A percentile compares a stretch with the other conserved stretches of the same genome.
Evolutionary conservation across 2,329 filamentous ascomycete genomes (phyloP).

Genomic region (Tolypocladium sp.): DNA sequence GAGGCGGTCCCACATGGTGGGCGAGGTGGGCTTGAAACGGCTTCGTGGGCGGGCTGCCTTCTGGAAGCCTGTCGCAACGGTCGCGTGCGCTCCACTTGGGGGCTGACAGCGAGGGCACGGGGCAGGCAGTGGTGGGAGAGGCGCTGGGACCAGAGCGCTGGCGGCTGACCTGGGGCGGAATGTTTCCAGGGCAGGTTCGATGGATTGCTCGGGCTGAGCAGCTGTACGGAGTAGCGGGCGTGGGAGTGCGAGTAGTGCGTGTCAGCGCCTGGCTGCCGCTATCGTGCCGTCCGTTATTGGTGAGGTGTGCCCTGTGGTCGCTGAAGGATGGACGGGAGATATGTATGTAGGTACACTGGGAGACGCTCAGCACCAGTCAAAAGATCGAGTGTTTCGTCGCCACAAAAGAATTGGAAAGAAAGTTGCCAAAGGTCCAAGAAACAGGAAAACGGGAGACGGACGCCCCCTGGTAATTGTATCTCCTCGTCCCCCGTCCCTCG

Average conservation of each 20-base stretch:
- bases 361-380: not conserved
- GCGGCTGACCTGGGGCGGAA: no score
- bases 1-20: constrained; percentile 8
- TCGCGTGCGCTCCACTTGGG: not conserved
- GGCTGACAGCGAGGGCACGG: not conserved
- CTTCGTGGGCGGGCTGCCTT: not conserved
- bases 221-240: no score
- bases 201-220: no score
- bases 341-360: no score
- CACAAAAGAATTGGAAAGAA: not conserved
- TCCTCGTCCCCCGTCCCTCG: not conserved
- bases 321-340: not conserved
- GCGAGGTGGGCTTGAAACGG: not conserved
- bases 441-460: not conserved
- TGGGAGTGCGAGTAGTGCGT: no score
- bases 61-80: not conserved
- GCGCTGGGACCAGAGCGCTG: no score
- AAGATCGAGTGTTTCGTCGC: not conserved
- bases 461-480: not conserved
- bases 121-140: not conserved
- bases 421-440: not conserved
- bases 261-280: not conserved
- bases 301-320: not conserved
- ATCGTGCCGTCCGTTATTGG: not conserved
- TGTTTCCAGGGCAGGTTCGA: no score